Evolutionary conservation across 169 alveolate genomes (phyloP), one percentile per base, ranked within the genome.

Genomic region (Cryptosporidium muris): DNA sequence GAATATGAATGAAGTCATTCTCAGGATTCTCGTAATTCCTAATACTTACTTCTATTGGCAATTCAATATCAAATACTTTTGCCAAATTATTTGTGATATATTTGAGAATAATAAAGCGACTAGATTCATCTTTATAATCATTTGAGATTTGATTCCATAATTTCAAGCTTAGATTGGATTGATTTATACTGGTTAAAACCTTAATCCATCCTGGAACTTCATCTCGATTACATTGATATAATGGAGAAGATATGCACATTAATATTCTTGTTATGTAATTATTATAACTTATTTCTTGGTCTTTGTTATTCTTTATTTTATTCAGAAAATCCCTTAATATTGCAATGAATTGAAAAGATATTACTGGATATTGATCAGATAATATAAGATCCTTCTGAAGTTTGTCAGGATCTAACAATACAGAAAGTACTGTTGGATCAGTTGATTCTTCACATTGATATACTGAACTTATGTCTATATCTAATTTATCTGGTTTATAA

Each of bases 371-470:
- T 5, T 53, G 51, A 38, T 66, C 65, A n/a, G 81, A 66, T 25
- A 66, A n/a, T 34, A 66, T 36, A 8, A 66, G 53, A 66, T 66
- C 81, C 14, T 66, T 66, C 43, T 66, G 81, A 38, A 66, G 81
- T 25, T 66, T 66, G 43, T 66, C 81, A 12, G 81, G 81, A 52
- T 66, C 81, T 2, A 66, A 60, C 81, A 66, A 52, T 34, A 66
- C 54, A 12, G 81, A 66, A 9, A 66, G 53, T 11, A 40, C 38
- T 3, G 45, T 60, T 2, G 81, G 81, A 53, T 66, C 54, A 4
- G 81, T 66, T 11, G 54, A 6, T 53, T 53, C 40, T 53, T 53
- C 63, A 36, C 8, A 38, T 11, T 66, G 52, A 12, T 66, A n/a
- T 14, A 5, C 47, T 6, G 51, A 60, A 12, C 16, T 36, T 38